Conservation (phyloP, 148 eudicot genomes). For the Linanthus parryae region DNA sequence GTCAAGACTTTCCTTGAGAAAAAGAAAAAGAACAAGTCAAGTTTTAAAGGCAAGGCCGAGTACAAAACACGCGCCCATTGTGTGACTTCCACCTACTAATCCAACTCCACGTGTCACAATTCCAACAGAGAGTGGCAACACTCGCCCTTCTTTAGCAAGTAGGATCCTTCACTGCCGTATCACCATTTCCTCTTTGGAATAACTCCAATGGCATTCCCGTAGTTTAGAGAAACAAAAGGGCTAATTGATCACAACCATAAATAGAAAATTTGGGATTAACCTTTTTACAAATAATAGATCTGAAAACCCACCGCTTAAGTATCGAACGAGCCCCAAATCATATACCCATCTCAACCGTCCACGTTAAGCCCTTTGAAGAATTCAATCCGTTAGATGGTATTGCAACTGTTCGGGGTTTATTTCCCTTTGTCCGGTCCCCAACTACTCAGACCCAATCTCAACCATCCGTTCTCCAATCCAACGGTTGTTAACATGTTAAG, state of each 20-base stretch:
- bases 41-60: too few species aligned
- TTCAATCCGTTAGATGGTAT: not conserved
- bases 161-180: slow-evolving; percentile 10
- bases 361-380: not conserved
- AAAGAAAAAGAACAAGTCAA: too few species aligned
- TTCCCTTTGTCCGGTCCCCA: not conserved
- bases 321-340: not conserved
- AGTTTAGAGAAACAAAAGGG: not conserved
- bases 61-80: too few species aligned
- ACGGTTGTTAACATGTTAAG: slow-evolving; percentile 11
- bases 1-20: too few species aligned
- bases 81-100: too few species aligned
- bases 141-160: too few species aligned
- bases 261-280: slow-evolving; percentile 2
- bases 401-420: not conserved
- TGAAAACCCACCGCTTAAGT: not conserved
- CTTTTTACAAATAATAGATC: not conserved
- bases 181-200: slow-evolving; percentile 1
- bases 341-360: not conserved
- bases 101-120: too few species aligned
- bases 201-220: slow-evolving; percentile 3
- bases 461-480: slow-evolving; percentile 7
- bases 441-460: slow-evolving; percentile 8
- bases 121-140: too few species aligned
- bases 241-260: not conserved